Conservation (phyloP, 225 moss, liverwort and hornwort genomes). For the Polytrichum formosum region DNA sequence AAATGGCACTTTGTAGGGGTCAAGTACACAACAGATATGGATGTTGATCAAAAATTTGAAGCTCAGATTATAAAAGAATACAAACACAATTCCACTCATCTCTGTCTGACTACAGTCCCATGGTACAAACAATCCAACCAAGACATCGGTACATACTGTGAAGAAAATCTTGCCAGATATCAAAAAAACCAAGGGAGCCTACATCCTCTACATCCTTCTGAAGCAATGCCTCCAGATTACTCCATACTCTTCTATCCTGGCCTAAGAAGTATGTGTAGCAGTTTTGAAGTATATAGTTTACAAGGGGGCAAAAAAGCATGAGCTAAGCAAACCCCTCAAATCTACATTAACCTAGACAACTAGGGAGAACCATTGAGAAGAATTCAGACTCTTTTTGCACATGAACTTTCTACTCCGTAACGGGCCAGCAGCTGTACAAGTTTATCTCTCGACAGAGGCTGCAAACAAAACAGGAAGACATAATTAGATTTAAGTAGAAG, state of each 20-base stretch:
- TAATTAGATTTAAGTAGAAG: too few species aligned
- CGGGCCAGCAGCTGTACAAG: constrained; percentile 62
- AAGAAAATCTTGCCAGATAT: constrained; percentile 11
- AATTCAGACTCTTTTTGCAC: constrained; percentile 1
- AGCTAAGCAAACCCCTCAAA: background rate
- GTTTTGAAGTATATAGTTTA: background rate
- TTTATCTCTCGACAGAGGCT: constrained; percentile 64
- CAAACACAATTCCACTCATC: background rate
- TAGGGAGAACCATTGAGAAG: background rate
- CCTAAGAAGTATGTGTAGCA: constrained; percentile 1
- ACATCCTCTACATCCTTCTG: constrained; percentile 12
- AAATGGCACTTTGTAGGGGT: too few species aligned
- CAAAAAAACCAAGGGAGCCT: constrained; percentile 19
- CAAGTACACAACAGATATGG: too few species aligned
- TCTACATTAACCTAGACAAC: background rate
- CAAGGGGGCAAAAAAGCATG: constrained; percentile 1
- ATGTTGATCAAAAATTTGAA: too few species aligned
- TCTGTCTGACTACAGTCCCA: constrained; percentile 8
- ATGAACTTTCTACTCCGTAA: constrained; percentile 58
- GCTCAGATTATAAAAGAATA: background rate
- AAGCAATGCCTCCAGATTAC: constrained; percentile 36
- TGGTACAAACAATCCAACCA: constrained; percentile 26
- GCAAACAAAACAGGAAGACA: constrained; percentile 8
- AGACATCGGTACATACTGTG: too few species aligned
- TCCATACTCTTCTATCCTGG: constrained; percentile 6